phyloP scores from a whole-genome alignment of 768 basidiomycete genomes.

The Pisolithus marmoratus region DNA sequence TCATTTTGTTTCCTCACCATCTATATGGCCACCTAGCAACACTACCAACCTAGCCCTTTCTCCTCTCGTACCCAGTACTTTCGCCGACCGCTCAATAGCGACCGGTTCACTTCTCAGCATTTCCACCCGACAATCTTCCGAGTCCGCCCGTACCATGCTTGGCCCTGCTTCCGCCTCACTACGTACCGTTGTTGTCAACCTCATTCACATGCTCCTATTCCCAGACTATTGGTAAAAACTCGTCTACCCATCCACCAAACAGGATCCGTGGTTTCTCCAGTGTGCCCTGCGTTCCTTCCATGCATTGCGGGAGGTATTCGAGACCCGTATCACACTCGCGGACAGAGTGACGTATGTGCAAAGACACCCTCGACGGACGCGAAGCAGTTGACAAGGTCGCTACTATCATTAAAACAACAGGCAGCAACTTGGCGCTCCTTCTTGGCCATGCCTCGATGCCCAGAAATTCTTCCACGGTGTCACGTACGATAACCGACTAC shows the following conservation, averaged over 20 bases:
- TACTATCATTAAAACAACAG: conserved; percentile 97
- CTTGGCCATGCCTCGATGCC: conserved; percentile 95
- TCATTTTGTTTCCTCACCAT: conserved; percentile 14
- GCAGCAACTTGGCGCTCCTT: conserved; percentile 89
- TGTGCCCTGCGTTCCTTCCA: conserved; percentile 95
- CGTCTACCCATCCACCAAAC: conserved; percentile 32
- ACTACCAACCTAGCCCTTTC: conserved; percentile 34
- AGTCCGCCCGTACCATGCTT: conserved; percentile 61
- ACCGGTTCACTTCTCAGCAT: conserved; percentile 3
- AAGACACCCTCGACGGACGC: conserved; percentile 93
- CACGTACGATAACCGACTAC: conserved; percentile 93
- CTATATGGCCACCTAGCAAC: conserved; percentile 19
- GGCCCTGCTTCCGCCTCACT: conserved; percentile 42
- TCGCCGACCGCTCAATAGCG: conserved; percentile 29
- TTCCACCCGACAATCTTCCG: conserved; percentile 56
- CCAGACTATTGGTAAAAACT: conserved; percentile 24
- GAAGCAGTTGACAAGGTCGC: conserved; percentile 97
- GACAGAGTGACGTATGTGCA: conserved; percentile 96
- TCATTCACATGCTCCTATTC: conserved; percentile 28
- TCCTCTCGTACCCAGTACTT: conserved; percentile 40
- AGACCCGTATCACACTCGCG: conserved; percentile 65
- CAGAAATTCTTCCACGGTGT: conserved; percentile 99
- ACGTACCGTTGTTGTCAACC: conserved; percentile 43
- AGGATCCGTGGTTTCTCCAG: conserved; percentile 59
- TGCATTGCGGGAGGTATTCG: conserved; percentile 93